These are phyloP conservation scores for Carallia pectinifolia DNA, from an alignment of 345 rosid genomes.

Conservation along the genomic window DNA sequence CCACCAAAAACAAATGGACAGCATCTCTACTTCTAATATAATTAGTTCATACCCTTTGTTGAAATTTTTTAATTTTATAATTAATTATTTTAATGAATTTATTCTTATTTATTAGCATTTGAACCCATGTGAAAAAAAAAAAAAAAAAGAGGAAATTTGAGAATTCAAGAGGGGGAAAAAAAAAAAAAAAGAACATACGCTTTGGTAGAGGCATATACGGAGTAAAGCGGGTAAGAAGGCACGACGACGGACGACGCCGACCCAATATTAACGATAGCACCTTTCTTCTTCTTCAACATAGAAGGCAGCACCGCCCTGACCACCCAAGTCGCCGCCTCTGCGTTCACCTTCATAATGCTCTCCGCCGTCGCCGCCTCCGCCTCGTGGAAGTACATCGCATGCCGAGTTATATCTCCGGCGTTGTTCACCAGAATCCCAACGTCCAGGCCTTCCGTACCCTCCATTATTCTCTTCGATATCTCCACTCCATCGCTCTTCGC, in stretches of 20 bases:
- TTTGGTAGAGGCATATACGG: slow-evolving; percentile 45
- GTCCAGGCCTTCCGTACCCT: slow-evolving; percentile 36
- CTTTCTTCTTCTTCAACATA: slow-evolving; percentile 49
- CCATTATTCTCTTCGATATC: slow-evolving; percentile 14
- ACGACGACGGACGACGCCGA: slow-evolving; percentile 39
- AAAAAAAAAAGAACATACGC: slow-evolving; percentile 33
- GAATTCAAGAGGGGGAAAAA: too few species aligned
- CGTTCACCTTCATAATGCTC: slow-evolving; percentile 41
- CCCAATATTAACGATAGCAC: slow-evolving; percentile 48
- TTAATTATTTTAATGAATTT: too few species aligned
- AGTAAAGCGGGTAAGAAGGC: slow-evolving; percentile 31
- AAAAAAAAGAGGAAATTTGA: too few species aligned
- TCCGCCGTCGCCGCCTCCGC: slow-evolving; percentile 32
- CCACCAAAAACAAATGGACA: not conserved
- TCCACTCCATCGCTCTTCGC: slow-evolving; percentile 24
- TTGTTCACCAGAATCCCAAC: slow-evolving; percentile 43
- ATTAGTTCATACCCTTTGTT: too few species aligned
- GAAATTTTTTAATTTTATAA: too few species aligned
- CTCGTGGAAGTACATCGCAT: slow-evolving; percentile 39
- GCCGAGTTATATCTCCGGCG: slow-evolving; percentile 33
- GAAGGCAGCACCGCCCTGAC: slow-evolving; percentile 32
- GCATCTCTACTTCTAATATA: too few species aligned
- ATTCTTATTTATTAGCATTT: too few species aligned
- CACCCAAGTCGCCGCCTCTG: slow-evolving; percentile 37
- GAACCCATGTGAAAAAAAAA: too few species aligned